Percentiles rank a stretch among this genome's conserved stretches.
Conservation (phyloP, 78 protist species). For the Goniomonas avonlea region DNA sequence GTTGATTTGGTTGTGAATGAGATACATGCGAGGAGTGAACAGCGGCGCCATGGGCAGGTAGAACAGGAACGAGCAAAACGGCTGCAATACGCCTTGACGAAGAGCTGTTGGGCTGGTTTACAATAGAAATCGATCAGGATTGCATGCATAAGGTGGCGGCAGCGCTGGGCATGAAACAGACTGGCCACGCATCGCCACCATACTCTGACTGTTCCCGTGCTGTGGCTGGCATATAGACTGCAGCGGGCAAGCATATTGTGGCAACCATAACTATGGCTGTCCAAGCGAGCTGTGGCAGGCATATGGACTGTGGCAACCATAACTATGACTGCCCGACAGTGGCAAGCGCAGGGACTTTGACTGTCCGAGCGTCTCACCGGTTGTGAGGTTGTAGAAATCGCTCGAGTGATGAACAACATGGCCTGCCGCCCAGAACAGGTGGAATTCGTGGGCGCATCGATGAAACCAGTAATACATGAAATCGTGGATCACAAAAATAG, state of each 20-base stretch:
- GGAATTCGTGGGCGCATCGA: background rate
- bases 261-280: too few species aligned
- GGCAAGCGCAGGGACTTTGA: too few species aligned
- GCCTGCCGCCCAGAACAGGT: background rate
- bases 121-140: too few species aligned
- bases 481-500: background rate
- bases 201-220: too few species aligned
- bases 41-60: slow-evolving; percentile 4
- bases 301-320: too few species aligned
- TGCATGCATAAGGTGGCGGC: too few species aligned
- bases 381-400: slow-evolving; percentile 10
- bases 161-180: too few species aligned
- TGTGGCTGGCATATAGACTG: too few species aligned
- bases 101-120: background rate
- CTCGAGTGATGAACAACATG: background rate
- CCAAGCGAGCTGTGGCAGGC: too few species aligned
- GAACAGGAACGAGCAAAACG: background rate
- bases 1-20: background rate
- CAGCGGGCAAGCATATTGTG: too few species aligned
- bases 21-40: background rate
- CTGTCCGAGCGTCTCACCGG: slow-evolving; percentile 24
- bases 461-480: background rate
- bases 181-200: too few species aligned
- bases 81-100: background rate
- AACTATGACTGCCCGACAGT: too few species aligned